A percentile compares a stretch with the other conserved stretches of the same genome.
These are phyloP conservation scores for Candida arabinofermentans DNA, from an alignment of 805 yeast species.

Conservation along the genomic window DNA sequence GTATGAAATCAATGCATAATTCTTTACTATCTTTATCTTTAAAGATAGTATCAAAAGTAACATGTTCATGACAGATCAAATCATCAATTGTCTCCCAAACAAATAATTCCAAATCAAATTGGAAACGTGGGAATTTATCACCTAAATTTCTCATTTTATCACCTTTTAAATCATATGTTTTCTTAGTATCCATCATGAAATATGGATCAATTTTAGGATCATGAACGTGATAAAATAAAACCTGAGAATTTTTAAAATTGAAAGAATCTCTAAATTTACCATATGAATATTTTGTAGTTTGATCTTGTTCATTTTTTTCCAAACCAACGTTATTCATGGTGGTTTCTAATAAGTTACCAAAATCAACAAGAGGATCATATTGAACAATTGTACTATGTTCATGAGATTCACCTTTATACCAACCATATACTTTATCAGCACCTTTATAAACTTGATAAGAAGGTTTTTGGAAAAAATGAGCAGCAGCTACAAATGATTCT, in stretches of 20 bases:
- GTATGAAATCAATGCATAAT: conserved; percentile 8
- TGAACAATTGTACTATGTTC: conserved; percentile 21
- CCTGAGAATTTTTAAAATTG: conserved; percentile 14
- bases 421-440: conserved; percentile 21
- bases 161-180: conserved; percentile 13
- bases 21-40: neutral
- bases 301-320: neutral
- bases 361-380: conserved; percentile 28
- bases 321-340: conserved; percentile 3
- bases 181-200: conserved; percentile 22
- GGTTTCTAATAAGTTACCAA: conserved; percentile 10
- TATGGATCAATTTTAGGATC: conserved; percentile 49
- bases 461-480: conserved; percentile 40
- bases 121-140: conserved; percentile 15
- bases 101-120: conserved; percentile 24
- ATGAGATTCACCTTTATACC: conserved; percentile 15
- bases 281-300: conserved; percentile 6
- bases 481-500: conserved; percentile 67
- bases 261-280: conserved; percentile 11
- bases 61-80: conserved; percentile 12
- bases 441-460: conserved; percentile 45
- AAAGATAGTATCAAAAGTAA: neutral
- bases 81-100: conserved; percentile 23
- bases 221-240: conserved; percentile 40
- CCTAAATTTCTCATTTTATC: conserved; percentile 25